phyloP scores from a whole-genome alignment of 306 rosid genomes.

The Malus fusca region DNA sequence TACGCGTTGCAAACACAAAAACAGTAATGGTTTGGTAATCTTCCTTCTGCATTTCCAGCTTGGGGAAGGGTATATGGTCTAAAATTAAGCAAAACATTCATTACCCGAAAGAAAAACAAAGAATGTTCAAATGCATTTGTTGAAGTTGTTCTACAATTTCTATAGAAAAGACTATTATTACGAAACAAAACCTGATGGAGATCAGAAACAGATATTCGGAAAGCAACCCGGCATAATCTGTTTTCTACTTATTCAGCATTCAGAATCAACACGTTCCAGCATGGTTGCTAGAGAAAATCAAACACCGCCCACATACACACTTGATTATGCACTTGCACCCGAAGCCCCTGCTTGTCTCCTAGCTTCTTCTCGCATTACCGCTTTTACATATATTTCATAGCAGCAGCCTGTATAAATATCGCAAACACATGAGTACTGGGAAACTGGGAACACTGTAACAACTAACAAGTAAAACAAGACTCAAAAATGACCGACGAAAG shows the following conservation, averaged over 20 bases:
- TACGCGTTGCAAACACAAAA: background rate
- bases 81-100: background rate
- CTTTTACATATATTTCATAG: conserved; percentile 71
- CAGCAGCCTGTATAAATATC: conserved; percentile 52
- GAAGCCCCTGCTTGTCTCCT: conserved; percentile 23
- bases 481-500: background rate
- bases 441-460: background rate
- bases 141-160: background rate
- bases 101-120: background rate
- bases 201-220: background rate
- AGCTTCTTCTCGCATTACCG: conserved; percentile 47
- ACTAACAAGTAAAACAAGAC: background rate
- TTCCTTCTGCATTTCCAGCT: background rate
- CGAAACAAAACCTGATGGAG: conserved; percentile 1
- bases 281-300: conserved; percentile 10
- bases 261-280: background rate
- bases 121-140: background rate
- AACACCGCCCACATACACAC: conserved; percentile 15
- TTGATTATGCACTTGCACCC: conserved; percentile 20
- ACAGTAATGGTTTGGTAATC: background rate
- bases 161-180: conserved; percentile 6
- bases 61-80: background rate
- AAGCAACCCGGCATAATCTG: conserved; percentile 1
- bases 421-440: conserved; percentile 16
- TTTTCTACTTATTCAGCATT: conserved; percentile 26